A percentile compares a stretch with the other conserved stretches of the same genome.
Evolutionary conservation across 768 basidiomycete species (phyloP).

Genomic region (Calocybe gangraenosa): DNA sequence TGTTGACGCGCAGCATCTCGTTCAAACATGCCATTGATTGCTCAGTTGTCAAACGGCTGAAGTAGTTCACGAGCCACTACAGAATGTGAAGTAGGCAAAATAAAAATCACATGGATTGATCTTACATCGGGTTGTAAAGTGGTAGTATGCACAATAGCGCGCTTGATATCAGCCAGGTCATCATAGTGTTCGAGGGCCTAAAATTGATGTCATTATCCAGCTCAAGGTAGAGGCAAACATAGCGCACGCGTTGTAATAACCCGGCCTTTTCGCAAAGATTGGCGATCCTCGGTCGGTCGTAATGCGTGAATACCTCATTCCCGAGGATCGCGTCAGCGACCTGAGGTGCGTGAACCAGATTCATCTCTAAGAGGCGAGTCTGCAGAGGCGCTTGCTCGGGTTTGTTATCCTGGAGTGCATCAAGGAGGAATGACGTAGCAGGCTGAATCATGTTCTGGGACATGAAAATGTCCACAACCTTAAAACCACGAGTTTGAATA

Average conservation of each 20-base stretch:
- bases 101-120: slow-evolving; percentile 12
- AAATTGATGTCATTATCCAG: background rate
- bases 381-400: slow-evolving; percentile 95
- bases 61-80: slow-evolving; percentile 96
- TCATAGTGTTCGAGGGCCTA: slow-evolving; percentile 98
- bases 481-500: slow-evolving; percentile 3
- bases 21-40: slow-evolving; percentile 95
- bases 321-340: slow-evolving; percentile 98
- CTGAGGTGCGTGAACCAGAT: slow-evolving; percentile 94
- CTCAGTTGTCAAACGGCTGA: slow-evolving; percentile 94
- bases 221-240: slow-evolving; percentile 1
- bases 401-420: slow-evolving; percentile 97
- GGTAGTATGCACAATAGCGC: slow-evolving; percentile 90
- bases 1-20: slow-evolving; percentile 96
- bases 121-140: slow-evolving; percentile 79
- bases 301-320: slow-evolving; percentile 97
- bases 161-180: slow-evolving; percentile 97
- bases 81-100: slow-evolving; percentile 7
- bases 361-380: slow-evolving; percentile 97
- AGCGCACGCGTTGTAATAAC: slow-evolving; percentile 79
- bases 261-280: slow-evolving; percentile 99
- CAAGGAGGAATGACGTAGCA: slow-evolving; percentile 95
- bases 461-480: slow-evolving; percentile 99
- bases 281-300: slow-evolving; percentile 94
- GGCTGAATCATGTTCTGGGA: slow-evolving; percentile 99